A percentile compares a stretch with the other conserved stretches of the same genome.
Evolutionary conservation across 2,329 filamentous ascomycete genomes (phyloP).

Genomic region (Colletotrichum falcatum): DNA sequence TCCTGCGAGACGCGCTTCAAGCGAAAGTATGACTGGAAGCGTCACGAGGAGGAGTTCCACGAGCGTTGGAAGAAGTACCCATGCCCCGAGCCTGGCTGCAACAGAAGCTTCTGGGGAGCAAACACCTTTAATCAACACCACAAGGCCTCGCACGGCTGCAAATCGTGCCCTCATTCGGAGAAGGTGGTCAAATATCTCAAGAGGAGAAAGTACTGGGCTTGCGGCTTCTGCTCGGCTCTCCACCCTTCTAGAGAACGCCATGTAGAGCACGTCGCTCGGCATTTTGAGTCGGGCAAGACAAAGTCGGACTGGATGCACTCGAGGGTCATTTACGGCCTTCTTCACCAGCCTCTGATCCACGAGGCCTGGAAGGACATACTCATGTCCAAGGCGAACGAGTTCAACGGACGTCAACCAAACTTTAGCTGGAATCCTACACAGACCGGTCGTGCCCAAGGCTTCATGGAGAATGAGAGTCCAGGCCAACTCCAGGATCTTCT

Average conservation of each 20-base stretch:
- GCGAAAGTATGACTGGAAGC: constrained; percentile 77
- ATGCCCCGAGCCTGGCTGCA: constrained; percentile 72
- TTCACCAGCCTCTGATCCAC: constrained; percentile 74
- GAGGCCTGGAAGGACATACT: constrained; percentile 71
- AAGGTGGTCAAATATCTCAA: constrained; percentile 72
- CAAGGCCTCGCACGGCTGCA: constrained; percentile 73
- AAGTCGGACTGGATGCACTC: constrained; percentile 77
- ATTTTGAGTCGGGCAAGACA: constrained; percentile 73
- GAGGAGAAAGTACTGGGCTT: constrained; percentile 76
- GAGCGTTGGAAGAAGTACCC: constrained; percentile 76
- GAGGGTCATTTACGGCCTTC: constrained; percentile 73
- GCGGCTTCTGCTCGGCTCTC: constrained; percentile 74
- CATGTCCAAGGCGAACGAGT: constrained; percentile 65
- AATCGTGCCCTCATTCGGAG: constrained; percentile 74
- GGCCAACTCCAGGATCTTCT: constrained; percentile 74
- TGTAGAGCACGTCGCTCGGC: constrained; percentile 75
- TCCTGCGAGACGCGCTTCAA: constrained; percentile 74
- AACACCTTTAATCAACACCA: constrained; percentile 78
- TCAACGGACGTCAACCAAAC: constrained; percentile 66
- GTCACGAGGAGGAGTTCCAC: constrained; percentile 77
- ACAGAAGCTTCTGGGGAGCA: constrained; percentile 75
- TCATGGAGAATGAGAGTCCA: constrained; percentile 71
- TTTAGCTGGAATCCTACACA: constrained; percentile 71
- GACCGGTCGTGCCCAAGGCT: constrained; percentile 68
- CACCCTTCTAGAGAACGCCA: constrained; percentile 74